These are phyloP conservation scores for Rhodotorula sp. DNA, from an alignment of 1,284 basidiomycete genomes.

Conservation along the genomic window DNA sequence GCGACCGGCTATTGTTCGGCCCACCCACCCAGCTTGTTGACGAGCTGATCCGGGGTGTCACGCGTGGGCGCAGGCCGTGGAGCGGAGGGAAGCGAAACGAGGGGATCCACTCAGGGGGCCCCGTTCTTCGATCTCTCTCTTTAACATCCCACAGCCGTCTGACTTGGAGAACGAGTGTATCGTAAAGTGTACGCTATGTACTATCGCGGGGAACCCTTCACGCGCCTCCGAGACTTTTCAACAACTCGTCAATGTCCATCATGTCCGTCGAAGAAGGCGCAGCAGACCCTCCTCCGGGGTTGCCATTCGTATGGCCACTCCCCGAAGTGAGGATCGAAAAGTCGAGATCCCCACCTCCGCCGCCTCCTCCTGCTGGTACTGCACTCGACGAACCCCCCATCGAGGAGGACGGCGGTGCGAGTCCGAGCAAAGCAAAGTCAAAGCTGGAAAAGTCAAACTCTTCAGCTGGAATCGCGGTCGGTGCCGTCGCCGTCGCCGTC, in stretches of 20 bases:
- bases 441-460: constrained; percentile 1
- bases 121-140: too few species aligned
- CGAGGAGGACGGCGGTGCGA: neutral
- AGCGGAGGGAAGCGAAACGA: too few species aligned
- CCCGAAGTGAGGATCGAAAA: constrained; percentile 1
- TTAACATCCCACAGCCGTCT: too few species aligned
- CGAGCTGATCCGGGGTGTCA: too few species aligned
- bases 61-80: too few species aligned
- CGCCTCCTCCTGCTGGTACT: neutral
- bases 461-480: neutral
- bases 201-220: too few species aligned
- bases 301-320: too few species aligned
- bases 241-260: constrained; percentile 16
- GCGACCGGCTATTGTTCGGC: too few species aligned
- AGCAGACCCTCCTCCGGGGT: neutral
- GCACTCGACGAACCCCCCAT: neutral
- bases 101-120: too few species aligned
- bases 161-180: too few species aligned
- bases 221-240: constrained; percentile 13
- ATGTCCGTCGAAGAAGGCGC: neutral
- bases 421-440: neutral
- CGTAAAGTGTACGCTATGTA: too few species aligned
- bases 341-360: neutral
- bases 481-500: neutral
- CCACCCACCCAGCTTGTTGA: too few species aligned